Base-by-base conservation (phyloP, 345 rosid species). In the Laguncularia racemosa region DNA sequence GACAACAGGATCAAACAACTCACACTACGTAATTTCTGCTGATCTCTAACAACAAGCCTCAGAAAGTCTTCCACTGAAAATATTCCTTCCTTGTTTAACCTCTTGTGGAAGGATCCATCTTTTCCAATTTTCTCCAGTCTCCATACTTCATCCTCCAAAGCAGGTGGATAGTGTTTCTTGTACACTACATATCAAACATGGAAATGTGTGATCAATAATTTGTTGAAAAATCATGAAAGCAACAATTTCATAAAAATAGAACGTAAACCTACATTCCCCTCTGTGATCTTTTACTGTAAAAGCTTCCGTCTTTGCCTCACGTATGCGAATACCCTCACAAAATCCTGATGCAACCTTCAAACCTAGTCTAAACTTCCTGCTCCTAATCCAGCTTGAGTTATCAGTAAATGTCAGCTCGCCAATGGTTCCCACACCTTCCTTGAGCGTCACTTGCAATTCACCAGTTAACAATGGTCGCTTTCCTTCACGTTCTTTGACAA, bases 151-250 rank as follows among this genome's bases (percentile, higher is more conserved):
- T 93, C 99, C 65, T 14, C 71, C 70, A 87, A 52, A 48, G 79
- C 82, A 67, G 99, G 99, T 46, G 99, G 99, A 65, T 93, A 93
- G 73, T 93, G 99, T 70, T 93, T 93, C 82, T 93, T 93, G 86
- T 93, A 93, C 78, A 93, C 99, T 93, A 78, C 16, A 23, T 13
- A 23, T 54, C 70, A 58, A 69, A 23, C 50, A 65, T 50, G 49
- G 26, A 60, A 16, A 1, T 13, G 10, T 28, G 51, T 33, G 48
- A 51, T 56, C 14, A 73, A 50, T 53, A 50, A 52, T 53, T 56
- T 26, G 16, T 21, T 40, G 16, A 26, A 33, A 46, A 17, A 5
- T 57, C 16, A 51, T 23, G 46, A 13, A 16, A 33, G 19, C 2
- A 60, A 57, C 13, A 13, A 20, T 52, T 46, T 45, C 26, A 14